Base-by-base conservation (phyloP, 768 basidiomycete genomes). In the Naematelia encephala region DNA sequence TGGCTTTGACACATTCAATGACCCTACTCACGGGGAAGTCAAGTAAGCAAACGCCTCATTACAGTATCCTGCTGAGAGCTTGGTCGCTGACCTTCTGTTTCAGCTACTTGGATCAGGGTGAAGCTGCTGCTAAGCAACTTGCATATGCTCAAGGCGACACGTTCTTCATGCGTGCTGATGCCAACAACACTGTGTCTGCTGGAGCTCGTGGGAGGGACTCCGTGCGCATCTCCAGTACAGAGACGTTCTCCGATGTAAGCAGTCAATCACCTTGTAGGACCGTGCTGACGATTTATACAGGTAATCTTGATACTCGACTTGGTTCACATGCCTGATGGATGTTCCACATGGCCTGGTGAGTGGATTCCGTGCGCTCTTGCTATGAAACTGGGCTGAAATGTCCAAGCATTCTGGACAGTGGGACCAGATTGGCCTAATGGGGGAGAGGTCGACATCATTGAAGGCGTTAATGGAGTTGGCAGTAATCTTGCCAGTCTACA, bases 361-460 rank as follows among this genome's bases (percentile, higher is more conserved):
- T 22, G 49, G 16, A 8, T 39, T 8, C 8, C 34, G 34, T 16
- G 34, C n/a, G 34, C 16, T 8, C 34, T 39, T 8, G 8, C 34
- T 8, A 8, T 39, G 34, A 8, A 39, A 16, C 34, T 16, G 16
- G 34, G 34, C 34, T 39, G 34, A 39, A 8, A 16, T 8, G 8
- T 39, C 8, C 34, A 16, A 39, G 34, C 34, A 8, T 39, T 39
- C 34, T 39, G 34, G 34, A 39, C 34, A 39, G 34, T 39, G 34
- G 34, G 34, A 8, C 34, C 34, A 8, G 34, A 39, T 39, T 77
- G 75, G 75, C 75, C 75, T 3, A 59, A 51, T 25, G 75, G 75
- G 4, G 73, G 73, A 19, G 75, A 77, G 50, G 75, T 77, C 51
- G 75, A 77, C 59, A 75, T 77, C 30, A 56, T 77, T 52, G 75